Percentiles rank a stretch among this genome's conserved stretches.
These are phyloP conservation scores for Cladophialophora immunda DNA, from an alignment of 2,329 filamentous ascomycete genomes.

Conservation along the genomic window DNA sequence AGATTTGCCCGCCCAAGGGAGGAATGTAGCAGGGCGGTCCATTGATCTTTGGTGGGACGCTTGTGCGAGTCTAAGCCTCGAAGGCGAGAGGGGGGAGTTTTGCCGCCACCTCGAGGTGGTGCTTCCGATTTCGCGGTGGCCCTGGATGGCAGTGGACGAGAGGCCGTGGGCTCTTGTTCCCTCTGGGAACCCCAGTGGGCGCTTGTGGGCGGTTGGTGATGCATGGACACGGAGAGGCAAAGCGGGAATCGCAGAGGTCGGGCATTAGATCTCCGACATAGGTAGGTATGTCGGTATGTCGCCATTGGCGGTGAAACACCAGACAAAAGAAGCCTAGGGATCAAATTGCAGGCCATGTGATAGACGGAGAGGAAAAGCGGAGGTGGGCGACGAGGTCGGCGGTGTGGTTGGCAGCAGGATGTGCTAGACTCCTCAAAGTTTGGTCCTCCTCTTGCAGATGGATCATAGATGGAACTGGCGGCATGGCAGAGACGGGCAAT, in stretches of 20 bases:
- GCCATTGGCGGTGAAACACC: not conserved
- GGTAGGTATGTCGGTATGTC: not conserved
- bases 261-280: conserved; percentile 1
- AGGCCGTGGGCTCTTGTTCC: not conserved
- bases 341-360: conserved; percentile 4
- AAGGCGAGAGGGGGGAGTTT: not conserved
- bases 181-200: not conserved
- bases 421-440: not conserved
- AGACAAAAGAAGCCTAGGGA: not conserved
- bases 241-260: not conserved
- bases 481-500: conserved; percentile 2
- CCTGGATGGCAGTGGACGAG: not conserved
- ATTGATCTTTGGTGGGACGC: not conserved
- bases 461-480: not conserved
- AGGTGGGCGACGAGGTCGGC: conserved; percentile 4
- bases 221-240: not conserved
- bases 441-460: not conserved
- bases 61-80: conserved; percentile 7
- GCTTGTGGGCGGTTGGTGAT: conserved; percentile 6
- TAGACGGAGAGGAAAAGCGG: not conserved
- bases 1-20: not conserved
- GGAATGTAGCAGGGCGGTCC: not conserved
- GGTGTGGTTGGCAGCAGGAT: conserved; percentile 8
- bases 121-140: not conserved
- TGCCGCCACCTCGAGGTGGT: not conserved